Conservation (phyloP, 2,329 filamentous ascomycete genomes). For the Alternaria novae-zelandiae region DNA sequence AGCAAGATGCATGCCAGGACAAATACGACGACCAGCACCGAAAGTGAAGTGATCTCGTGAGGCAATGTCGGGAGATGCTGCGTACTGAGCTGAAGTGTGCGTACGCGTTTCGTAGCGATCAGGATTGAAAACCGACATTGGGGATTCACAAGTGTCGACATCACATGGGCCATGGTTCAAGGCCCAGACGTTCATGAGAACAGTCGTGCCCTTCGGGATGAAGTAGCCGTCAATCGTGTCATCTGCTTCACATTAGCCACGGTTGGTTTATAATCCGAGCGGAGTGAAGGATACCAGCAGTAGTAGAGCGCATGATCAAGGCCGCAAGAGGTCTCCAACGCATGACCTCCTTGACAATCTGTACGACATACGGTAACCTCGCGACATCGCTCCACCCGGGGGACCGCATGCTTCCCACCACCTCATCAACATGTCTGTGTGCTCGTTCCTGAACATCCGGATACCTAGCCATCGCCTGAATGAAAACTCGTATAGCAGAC, state of each 20-base stretch:
- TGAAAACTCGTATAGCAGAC: constrained; percentile 15
- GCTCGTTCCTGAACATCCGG: constrained; percentile 33
- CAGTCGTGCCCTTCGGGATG: constrained; percentile 30
- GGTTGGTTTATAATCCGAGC: background rate
- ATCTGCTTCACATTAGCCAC: constrained; percentile 43
- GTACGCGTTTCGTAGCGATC: constrained; percentile 44
- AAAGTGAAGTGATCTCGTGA: constrained; percentile 57
- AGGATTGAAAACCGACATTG: constrained; percentile 38
- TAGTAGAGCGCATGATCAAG: background rate
- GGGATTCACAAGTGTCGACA: constrained; percentile 22
- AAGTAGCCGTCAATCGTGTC: constrained; percentile 50
- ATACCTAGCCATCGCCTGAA: constrained; percentile 8
- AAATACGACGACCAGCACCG: constrained; percentile 57
- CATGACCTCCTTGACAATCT: constrained; percentile 39
- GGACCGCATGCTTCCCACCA: constrained; percentile 20
- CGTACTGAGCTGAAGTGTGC: constrained; percentile 46
- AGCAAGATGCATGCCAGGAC: constrained; percentile 60
- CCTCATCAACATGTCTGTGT: constrained; percentile 39
- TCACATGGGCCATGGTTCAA: constrained; percentile 25
- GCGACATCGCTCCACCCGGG: constrained; percentile 20
- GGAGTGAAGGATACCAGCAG: background rate
- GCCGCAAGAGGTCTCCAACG: constrained; percentile 41
- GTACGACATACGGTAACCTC: constrained; percentile 33
- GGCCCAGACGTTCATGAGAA: constrained; percentile 40
- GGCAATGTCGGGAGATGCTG: constrained; percentile 40